phyloP scores from a whole-genome alignment of 2,329 filamentous ascomycete species.

The Fusarium avenaceum region DNA sequence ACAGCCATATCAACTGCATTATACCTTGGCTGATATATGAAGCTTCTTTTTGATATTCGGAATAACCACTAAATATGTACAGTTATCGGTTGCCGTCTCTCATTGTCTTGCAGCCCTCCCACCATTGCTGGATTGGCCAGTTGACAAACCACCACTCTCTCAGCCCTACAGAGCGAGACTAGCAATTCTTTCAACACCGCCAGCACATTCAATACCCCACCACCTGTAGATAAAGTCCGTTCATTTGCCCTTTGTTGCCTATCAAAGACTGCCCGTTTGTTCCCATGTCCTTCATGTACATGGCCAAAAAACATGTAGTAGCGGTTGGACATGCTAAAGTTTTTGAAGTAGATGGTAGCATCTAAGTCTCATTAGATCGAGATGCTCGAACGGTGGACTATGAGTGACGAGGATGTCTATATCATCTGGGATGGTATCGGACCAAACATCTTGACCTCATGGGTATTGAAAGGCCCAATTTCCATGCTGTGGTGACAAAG shows the following conservation, averaged over 20 bases:
- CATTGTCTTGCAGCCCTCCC: conserved; percentile 19
- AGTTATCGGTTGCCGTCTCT: conserved; percentile 10
- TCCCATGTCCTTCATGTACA: conserved; percentile 68
- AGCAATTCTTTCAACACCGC: conserved; percentile 13
- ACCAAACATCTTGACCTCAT: conserved; percentile 49
- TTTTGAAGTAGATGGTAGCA: conserved; percentile 56
- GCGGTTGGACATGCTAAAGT: conserved; percentile 68
- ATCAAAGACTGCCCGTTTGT: conserved; percentile 51
- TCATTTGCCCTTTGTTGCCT: conserved; percentile 46
- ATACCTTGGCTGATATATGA: not conserved
- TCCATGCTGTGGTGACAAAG: conserved; percentile 51
- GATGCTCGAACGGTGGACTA: conserved; percentile 53
- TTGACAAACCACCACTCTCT: conserved; percentile 5
- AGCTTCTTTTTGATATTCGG: too few species aligned
- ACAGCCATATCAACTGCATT: not conserved
- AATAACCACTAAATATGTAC: not conserved
- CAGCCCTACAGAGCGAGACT: conserved; percentile 5
- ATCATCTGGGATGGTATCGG: conserved; percentile 38
- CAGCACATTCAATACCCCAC: conserved; percentile 14
- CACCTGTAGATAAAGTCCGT: not conserved
- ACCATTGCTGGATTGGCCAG: conserved; percentile 27
- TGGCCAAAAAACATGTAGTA: conserved; percentile 75
- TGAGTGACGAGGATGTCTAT: conserved; percentile 58
- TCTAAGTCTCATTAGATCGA: conserved; percentile 54
- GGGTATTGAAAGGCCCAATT: conserved; percentile 61